Evolutionary conservation across 1,284 basidiomycete genomes (phyloP).

Genomic region (Cystobasidium sp.): DNA sequence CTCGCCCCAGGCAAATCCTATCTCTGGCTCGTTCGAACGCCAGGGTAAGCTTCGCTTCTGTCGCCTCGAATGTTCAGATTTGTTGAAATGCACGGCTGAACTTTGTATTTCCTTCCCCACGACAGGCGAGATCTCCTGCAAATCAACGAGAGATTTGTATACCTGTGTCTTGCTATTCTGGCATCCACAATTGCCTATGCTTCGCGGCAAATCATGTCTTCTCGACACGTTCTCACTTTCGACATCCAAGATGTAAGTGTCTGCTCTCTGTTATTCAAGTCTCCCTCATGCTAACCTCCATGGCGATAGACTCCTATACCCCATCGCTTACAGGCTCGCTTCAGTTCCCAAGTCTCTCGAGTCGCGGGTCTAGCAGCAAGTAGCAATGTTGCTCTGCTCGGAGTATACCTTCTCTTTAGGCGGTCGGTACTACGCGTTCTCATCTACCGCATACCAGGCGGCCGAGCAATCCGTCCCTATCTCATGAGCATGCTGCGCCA

Average conservation of each 20-base stretch:
- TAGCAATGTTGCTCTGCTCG: constrained; percentile 45
- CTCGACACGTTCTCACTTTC: constrained; percentile 46
- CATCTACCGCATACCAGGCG: constrained; percentile 46
- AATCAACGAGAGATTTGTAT: constrained; percentile 50
- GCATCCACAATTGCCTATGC: constrained; percentile 41
- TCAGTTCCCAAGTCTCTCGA: neutral
- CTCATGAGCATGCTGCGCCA: constrained; percentile 48
- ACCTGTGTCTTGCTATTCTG: constrained; percentile 43
- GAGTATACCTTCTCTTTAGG: constrained; percentile 47
- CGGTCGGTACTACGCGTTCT: constrained; percentile 47
- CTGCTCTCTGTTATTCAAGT: neutral
- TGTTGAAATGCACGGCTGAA: neutral
- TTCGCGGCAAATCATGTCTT: constrained; percentile 37
- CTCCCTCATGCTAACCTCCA: neutral
- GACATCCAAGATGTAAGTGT: neutral
- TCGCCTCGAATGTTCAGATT: neutral
- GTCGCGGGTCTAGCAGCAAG: constrained; percentile 24
- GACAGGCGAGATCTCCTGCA: constrained; percentile 47
- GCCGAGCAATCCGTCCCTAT: constrained; percentile 48
- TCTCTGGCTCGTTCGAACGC: constrained; percentile 25
- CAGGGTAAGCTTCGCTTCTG: constrained; percentile 26
- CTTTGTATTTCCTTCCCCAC: neutral
- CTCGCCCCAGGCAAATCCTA: constrained; percentile 24
- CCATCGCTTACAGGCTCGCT: constrained; percentile 42
- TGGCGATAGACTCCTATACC: constrained; percentile 47